These are phyloP conservation scores for Pistacia integerrima DNA, from an alignment of 345 rosid species.

Conservation along the genomic window DNA sequence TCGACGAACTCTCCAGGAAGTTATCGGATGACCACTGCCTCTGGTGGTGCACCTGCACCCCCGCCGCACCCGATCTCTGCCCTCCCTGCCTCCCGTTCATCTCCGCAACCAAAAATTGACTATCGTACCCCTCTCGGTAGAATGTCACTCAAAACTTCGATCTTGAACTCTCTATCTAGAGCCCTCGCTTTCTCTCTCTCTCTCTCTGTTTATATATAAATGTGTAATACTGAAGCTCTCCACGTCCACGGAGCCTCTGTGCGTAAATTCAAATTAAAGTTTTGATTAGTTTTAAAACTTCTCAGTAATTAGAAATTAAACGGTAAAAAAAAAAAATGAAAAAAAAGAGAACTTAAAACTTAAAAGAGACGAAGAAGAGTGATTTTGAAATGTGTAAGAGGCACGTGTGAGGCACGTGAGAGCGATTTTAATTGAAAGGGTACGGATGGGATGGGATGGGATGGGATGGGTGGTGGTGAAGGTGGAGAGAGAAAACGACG, in stretches of 20 bases:
- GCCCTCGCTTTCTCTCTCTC: constrained; percentile 4
- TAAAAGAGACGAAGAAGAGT: not conserved
- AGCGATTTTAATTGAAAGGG: not conserved
- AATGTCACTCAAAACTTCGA: constrained; percentile 1
- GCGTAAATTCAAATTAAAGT: constrained; percentile 16
- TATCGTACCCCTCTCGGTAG: not conserved
- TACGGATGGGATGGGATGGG: not conserved
- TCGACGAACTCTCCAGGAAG: constrained; percentile 71
- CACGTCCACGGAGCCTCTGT: constrained; percentile 15
- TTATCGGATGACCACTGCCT: constrained; percentile 83
- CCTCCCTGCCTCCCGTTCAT: constrained; percentile 69
- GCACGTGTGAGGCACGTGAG: constrained; percentile 12
- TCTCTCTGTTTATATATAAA: not conserved
- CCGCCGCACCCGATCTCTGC: constrained; percentile 82
- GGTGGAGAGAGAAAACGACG: constrained; percentile 18
- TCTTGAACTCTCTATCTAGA: constrained; percentile 11
- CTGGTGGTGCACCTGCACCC: constrained; percentile 83
- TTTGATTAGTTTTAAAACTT: not conserved
- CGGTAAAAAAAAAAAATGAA: not conserved
- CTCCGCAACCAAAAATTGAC: not conserved
- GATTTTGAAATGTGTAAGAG: not conserved
- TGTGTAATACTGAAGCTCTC: constrained; percentile 2
- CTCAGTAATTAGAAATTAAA: not conserved
- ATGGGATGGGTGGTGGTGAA: not conserved
- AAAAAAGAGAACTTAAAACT: too few relatives aligned